A percentile compares a stretch with the other conserved stretches of the same genome.
Conservation (phyloP, 2,329 filamentous ascomycete genomes). For the Colletotrichum sp. region DNA sequence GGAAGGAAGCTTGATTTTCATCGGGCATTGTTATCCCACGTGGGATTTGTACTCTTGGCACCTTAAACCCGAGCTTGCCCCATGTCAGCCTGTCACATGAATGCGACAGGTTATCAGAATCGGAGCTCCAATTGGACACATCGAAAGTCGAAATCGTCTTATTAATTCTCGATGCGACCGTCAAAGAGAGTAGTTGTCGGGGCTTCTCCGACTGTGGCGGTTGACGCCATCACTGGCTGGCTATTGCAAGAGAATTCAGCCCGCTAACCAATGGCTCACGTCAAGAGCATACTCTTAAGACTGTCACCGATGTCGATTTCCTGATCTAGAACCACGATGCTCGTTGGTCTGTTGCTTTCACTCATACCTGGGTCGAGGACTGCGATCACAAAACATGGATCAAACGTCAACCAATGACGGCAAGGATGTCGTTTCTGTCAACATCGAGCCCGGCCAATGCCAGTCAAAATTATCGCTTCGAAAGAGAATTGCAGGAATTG, state of each 20-base stretch:
- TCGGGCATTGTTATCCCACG: neutral
- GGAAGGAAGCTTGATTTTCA: neutral
- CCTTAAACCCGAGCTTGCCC: neutral
- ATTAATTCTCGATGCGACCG: neutral
- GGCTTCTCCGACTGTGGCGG: neutral
- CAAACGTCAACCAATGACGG: neutral
- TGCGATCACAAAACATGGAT: neutral
- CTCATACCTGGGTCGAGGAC: neutral
- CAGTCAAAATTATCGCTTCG: neutral
- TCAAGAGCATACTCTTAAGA: neutral
- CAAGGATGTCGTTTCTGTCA: neutral
- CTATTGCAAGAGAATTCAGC: neutral
- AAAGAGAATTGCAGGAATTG: conserved; percentile 24
- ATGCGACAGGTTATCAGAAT: neutral
- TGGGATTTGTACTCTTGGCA: neutral
- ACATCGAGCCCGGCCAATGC: neutral
- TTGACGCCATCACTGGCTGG: neutral
- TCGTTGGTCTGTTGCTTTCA: neutral
- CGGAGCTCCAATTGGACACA: neutral
- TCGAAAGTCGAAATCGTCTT: neutral
- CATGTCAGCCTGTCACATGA: neutral
- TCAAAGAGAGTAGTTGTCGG: neutral
- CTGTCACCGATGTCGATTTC: neutral
- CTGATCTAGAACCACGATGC: neutral
- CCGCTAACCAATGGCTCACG: neutral